Evolutionary conservation across 495 filamentous ascomycete genomes (phyloP), one percentile per base, ranked within the genome.

Genomic region (Tuber microsphaerosporum): DNA sequence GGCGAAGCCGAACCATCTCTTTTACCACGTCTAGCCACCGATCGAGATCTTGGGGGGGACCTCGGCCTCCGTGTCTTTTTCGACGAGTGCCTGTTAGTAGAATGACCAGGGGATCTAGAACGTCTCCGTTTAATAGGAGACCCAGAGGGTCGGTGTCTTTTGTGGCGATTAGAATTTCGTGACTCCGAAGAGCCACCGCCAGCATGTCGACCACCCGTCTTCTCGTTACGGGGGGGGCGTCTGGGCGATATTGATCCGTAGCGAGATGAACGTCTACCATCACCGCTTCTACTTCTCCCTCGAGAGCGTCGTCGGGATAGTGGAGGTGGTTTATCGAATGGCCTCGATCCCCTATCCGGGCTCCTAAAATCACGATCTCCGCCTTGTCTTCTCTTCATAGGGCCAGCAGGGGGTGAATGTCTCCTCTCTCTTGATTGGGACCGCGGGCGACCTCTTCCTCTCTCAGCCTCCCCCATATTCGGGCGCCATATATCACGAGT

Each of bases 1-100:
- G 80, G 80, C 77, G 81, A 82, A 71, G 41, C 73, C 42, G 81
- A 82, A 48, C 56, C 72, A 79, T 82, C 81, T 69, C 81, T 81
- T 76, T 71, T 81, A 26, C 71, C 72, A 70, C 79, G 79, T 61
- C 79, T 81, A 12, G 74, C 74, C 71, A 70, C 79, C 51, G 80
- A 81, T 70, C 68, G 80, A 74, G 75, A 81, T 77, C 81, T 69
- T 70, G 79, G 81, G 70, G 74, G 75, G 44, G 75, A 75, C 41
- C 77, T 77, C 65, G 80, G 80, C 42, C 81, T 80, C 46, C 77
- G 81, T 71, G 80, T 70, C 75, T 78, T 82, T 61, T 80, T 82
- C 20, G 56, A 65, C 34, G 56, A 65, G 41, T 76, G 72, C n/a
- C 81, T 82, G 46, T 75, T 78, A 70, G 77, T 75, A 34, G 75